Evolutionary conservation across 257 asterid species (phyloP).

Genomic region (Solanum etuberosum): DNA sequence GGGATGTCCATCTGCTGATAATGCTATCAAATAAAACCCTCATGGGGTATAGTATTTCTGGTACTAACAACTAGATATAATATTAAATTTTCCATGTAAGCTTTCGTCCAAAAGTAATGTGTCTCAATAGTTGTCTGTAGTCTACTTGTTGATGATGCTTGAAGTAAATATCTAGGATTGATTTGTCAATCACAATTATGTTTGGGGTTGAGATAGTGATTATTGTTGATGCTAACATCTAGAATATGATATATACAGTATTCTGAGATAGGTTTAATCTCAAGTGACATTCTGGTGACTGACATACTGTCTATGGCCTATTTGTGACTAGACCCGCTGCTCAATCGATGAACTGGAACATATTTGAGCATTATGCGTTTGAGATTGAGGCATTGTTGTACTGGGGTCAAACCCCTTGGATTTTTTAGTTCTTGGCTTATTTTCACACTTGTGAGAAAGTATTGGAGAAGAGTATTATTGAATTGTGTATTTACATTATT

Average conservation of each 20-base stretch:
- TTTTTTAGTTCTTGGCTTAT: neutral
- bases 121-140: neutral
- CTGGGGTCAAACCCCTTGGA: neutral
- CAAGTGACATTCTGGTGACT: neutral
- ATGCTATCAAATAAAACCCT: neutral
- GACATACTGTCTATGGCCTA: neutral
- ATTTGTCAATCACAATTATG: neutral
- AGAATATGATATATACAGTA: neutral
- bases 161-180: neutral
- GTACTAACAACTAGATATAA: neutral
- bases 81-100: neutral
- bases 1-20: neutral
- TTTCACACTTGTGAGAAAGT: neutral
- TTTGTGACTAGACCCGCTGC: neutral
- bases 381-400: neutral
- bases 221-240: neutral
- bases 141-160: neutral
- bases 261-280: neutral
- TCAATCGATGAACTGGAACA: neutral
- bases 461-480: neutral
- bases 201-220: neutral
- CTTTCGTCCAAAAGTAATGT: neutral
- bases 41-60: neutral
- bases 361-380: neutral
- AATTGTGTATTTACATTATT: neutral